Conservation (phyloP, 2,329 filamentous ascomycete species). For the Pseudopyrenochaeta lycopersici region DNA sequence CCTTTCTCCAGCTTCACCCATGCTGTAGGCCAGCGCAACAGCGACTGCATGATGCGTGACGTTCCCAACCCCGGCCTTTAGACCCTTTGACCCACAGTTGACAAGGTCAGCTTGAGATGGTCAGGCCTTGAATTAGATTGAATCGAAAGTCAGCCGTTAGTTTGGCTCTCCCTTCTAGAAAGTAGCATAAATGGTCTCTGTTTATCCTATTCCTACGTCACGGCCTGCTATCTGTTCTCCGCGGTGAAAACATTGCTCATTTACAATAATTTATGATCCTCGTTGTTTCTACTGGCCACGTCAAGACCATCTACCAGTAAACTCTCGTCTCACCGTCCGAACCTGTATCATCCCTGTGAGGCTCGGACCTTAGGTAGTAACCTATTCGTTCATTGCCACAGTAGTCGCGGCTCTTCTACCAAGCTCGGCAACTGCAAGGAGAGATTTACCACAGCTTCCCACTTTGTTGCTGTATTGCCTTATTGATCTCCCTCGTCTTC, state of each 20-base stretch:
- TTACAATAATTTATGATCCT: neutral
- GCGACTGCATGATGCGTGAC: constrained; percentile 7
- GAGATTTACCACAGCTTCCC: constrained; percentile 7
- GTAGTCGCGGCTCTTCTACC: constrained; percentile 3
- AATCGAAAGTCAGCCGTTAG: neutral
- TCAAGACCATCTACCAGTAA: constrained; percentile 8
- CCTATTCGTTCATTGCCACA: constrained; percentile 3
- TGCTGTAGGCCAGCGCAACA: constrained; percentile 1
- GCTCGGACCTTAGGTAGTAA: constrained; percentile 9
- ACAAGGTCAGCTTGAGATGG: neutral
- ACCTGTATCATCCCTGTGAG: constrained; percentile 17
- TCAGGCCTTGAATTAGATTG: neutral
- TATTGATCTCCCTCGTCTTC: constrained; percentile 9
- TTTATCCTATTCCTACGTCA: constrained; percentile 5
- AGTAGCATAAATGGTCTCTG: neutral
- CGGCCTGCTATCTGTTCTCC: neutral
- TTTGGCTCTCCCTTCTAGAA: neutral
- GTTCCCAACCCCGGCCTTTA: neutral
- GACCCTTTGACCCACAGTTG: neutral
- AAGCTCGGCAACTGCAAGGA: constrained; percentile 15
- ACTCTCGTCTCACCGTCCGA: constrained; percentile 11
- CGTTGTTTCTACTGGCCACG: constrained; percentile 9
- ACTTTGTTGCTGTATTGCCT: constrained; percentile 7
- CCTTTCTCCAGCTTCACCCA: neutral
- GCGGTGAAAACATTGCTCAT: neutral